Evolutionary conservation across 768 basidiomycete species (phyloP), one percentile per base, ranked within the genome.

Genomic region (Russula abietina): DNA sequence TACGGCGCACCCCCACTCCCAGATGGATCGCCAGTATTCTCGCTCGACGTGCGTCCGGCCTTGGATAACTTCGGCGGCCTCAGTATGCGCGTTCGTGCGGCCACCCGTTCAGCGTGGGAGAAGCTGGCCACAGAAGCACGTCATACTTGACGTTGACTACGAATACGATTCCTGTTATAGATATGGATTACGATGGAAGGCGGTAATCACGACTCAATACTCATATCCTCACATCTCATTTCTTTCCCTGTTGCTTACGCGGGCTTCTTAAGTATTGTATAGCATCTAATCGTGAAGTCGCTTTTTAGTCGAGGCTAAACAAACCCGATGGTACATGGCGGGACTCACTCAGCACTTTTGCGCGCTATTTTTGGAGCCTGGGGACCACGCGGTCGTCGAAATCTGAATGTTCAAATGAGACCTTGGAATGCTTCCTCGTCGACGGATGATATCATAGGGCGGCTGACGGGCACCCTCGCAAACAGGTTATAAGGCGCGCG

Each of bases 21-120:
- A 8, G 89, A 97, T 67, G 96, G 96, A 9, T 90, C 89, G 51
- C 97, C 97, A 19, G 94, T 95, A 6, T 98, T 98, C 75, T 88
- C 88, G 9, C 81, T 98, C 28, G n/a, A n/a, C n/a, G n/a, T n/a
- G n/a, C n/a, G n/a, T n/a, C n/a, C n/a, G 97, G 98, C 72, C 28
- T 5, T 30, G 96, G n/a, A n/a, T n/a, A n/a, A n/a, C n/a, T 98
- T 9, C 86, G 96, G 80, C 22, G 92, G 91, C 69, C 69, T n/a
- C 57, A 86, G 83, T 71, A 82, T 89, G 69, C 67, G 81, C 46
- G 68, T 82, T 41, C 50, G 68, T 30, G 70, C 66, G 1, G 73
- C 75, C 6, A 73, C 73, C 10, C 66, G 70, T 30, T 69, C 67
- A 7, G 57, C 49, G 22, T 67, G 67, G n/a, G n/a, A n/a, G n/a